Base-by-base conservation (phyloP, 352 stramenopile species). In the Blastocystis sp. region DNA sequence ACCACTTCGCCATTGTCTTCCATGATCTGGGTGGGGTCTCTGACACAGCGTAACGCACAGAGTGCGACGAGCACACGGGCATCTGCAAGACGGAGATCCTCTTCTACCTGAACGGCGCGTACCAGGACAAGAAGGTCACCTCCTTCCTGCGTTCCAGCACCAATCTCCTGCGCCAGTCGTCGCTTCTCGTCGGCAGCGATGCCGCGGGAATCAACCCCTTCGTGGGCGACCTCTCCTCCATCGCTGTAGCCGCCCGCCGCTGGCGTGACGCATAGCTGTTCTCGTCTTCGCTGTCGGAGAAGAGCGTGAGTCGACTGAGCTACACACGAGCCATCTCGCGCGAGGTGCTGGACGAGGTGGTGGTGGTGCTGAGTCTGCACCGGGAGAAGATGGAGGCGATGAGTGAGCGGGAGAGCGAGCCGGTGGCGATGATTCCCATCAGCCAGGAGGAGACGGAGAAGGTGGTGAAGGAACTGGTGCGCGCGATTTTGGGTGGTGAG, bases 51-150 rank as follows among this genome's bases (percentile, higher is more conserved):
- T 48, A 3, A 74, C 7, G 23, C 0, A 2, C 1, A 38, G n/a
- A 52, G 28, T 23, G 34, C 17, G 7, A 21, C 34, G 17, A 52
- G 21, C 10, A 14, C 7, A 41, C 17, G 28, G 5, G 2, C 11
- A 10, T 62, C 21, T 84, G 66, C 41, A 66, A 67, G 21, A 52
- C 23, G 40, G 74, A 84, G n/a, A 62, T 84, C 14, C 17, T 45
- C 3, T 28, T 84, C 9, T 84, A 84, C 61, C 65, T 84, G 14
- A 84, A 84, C n/a, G 74, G 74, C n/a, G 40, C 48, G 23, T 64
- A 43, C 56, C 45, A 67, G 23, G 74, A 84, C 40, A 66, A 59
- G 19, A 34, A 53, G 9, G n/a, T 67, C 74, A 60, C 74, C 23
- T 41, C 56, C 17, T 56, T 56, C 48, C 48, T 56, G 48, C 48